Conservation (phyloP, 2,329 filamentous ascomycete genomes). For the Eutypella sp. region DNA sequence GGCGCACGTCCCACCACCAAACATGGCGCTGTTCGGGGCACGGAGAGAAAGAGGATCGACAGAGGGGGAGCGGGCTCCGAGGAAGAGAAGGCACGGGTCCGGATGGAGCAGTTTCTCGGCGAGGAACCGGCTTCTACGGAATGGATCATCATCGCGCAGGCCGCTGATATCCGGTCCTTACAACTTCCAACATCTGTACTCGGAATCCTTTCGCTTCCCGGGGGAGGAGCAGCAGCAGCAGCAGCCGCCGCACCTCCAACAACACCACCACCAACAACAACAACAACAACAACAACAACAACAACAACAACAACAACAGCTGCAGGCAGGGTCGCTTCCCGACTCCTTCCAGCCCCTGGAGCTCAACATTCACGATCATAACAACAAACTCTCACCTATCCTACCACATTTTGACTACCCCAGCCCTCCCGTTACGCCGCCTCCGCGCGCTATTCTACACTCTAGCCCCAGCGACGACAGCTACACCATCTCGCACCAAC, state of each 20-base stretch:
- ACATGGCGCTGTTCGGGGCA: constrained; percentile 19
- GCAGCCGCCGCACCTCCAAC: no score
- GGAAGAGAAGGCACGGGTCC: constrained; percentile 32
- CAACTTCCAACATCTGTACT: constrained; percentile 55
- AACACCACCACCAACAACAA: no score
- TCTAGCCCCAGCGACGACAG: constrained; percentile 30
- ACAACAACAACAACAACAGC: constrained; percentile 5
- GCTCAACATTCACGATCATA: constrained; percentile 46
- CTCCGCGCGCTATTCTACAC: constrained; percentile 33
- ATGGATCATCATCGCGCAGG: constrained; percentile 41
- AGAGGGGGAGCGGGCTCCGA: constrained; percentile 30
- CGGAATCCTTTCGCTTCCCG: constrained; percentile 26
- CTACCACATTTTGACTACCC: constrained; percentile 45
- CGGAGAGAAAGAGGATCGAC: constrained; percentile 22
- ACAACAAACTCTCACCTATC: constrained; percentile 50
- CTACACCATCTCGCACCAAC: constrained; percentile 32
- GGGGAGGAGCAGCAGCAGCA: constrained; percentile 10
- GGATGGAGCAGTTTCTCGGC: constrained; percentile 38
- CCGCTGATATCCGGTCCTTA: constrained; percentile 54
- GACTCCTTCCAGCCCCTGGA: constrained; percentile 50
- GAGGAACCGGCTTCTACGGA: constrained; percentile 42
- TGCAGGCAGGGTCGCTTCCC: constrained; percentile 25
- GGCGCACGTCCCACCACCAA: constrained; percentile 29
- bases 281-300: no score
- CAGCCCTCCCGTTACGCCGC: constrained; percentile 30